Conservation (phyloP, 768 basidiomycete genomes). For the Leccinum subtestaceum region DNA sequence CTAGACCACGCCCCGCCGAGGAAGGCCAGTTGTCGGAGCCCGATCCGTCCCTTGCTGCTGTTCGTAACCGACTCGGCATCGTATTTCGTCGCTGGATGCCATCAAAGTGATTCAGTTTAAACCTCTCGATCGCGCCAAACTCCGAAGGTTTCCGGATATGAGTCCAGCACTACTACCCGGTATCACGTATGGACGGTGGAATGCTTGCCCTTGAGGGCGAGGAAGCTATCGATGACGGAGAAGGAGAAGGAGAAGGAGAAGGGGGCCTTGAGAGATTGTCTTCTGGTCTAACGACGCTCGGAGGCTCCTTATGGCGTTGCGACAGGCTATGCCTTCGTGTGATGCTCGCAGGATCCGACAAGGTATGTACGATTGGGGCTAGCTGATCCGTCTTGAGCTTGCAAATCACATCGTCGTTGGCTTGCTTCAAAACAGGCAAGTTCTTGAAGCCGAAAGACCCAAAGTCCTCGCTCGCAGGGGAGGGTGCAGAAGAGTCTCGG, state of each 20-base stretch:
- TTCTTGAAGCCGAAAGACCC: constrained; percentile 99
- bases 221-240: constrained; percentile 85
- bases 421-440: constrained; percentile 91
- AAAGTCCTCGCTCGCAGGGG: constrained; percentile 83
- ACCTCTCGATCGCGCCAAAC: constrained; percentile 81
- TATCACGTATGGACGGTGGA: constrained; percentile 56
- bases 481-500: constrained; percentile 39
- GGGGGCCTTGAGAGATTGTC: constrained; percentile 59
- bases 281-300: constrained; percentile 74
- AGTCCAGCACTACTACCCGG: constrained; percentile 50
- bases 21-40: constrained; percentile 73
- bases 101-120: constrained; percentile 81
- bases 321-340: constrained; percentile 78
- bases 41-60: constrained; percentile 73
- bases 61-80: constrained; percentile 84
- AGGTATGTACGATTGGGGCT: constrained; percentile 63
- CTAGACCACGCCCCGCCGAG: constrained; percentile 49
- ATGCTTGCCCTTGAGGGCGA: constrained; percentile 78
- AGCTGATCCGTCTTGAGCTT: constrained; percentile 93
- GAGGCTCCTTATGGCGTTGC: constrained; percentile 73
- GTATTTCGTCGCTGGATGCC: constrained; percentile 74
- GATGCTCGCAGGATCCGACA: constrained; percentile 58
- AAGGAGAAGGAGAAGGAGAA: too few species aligned
- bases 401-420: constrained; percentile 96
- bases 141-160: constrained; percentile 89